A percentile compares a stretch with the other conserved stretches of the same genome.
These are phyloP conservation scores for Amanita rubescens DNA, from an alignment of 768 basidiomycete species.

Conservation along the genomic window DNA sequence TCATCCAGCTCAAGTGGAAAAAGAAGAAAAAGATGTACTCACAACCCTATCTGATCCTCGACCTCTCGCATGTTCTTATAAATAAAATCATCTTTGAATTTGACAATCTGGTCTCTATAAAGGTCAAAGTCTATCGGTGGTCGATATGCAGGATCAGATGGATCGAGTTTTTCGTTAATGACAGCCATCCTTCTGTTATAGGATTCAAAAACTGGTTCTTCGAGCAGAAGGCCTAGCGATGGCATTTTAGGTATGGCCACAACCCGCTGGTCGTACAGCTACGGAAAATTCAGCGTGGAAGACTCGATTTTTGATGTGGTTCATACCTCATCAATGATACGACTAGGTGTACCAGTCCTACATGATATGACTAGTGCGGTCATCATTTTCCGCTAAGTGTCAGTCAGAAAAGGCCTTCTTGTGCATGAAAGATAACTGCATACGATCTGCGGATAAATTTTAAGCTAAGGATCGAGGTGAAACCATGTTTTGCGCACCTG, in stretches of 20 bases:
- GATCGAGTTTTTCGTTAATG: conserved; percentile 44
- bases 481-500: conserved; percentile 48
- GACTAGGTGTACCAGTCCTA: conserved; percentile 67
- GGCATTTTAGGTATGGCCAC: conserved; percentile 95
- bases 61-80: conserved; percentile 82
- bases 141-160: conserved; percentile 54
- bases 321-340: conserved; percentile 65
- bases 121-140: conserved; percentile 66
- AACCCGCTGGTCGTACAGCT: conserved; percentile 71
- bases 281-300: conserved; percentile 6
- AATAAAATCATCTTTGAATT: conserved; percentile 81
- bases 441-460: conserved; percentile 37
- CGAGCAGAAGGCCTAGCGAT: conserved; percentile 85
- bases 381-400: conserved; percentile 91
- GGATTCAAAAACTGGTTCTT: conserved; percentile 74
- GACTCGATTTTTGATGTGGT: neutral
- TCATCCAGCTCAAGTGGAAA: neutral
- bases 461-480: neutral
- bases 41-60: conserved; percentile 76
- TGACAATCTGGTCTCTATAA: conserved; percentile 60
- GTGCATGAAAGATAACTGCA: conserved; percentile 16
- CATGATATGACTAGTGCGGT: conserved; percentile 71
- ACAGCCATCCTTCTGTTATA: conserved; percentile 57
- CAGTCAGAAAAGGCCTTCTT: conserved; percentile 11
- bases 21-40: conserved; percentile 25